Evolutionary conservation across 202 grass and related monocot species (phyloP), one percentile per base, ranked within the genome.

Genomic region (Brachypodium distachyon): DNA sequence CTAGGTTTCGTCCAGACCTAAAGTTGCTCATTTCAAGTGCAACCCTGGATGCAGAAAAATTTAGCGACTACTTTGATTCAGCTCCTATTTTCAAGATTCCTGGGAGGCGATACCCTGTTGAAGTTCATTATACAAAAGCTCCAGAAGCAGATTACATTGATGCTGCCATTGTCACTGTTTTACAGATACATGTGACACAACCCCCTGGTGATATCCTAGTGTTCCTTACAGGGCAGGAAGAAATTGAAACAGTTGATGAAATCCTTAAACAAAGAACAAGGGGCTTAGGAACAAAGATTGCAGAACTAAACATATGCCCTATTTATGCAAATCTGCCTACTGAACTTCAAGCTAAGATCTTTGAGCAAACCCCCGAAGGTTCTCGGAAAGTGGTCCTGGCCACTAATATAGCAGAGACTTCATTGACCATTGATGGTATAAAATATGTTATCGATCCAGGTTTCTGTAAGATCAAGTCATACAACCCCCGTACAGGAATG

Each of bases 11-110:
- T 3, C 90, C 84, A 40, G 95, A 97, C 49, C 82, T 97, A 53
- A 97, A 94, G 82, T 75, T 97, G 42, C 89, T 97, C 22, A 97
- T 97, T 69, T 97, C 95, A 59, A 97, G 91, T 88, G 91, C 95
- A 68, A 97, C 95, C 46, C 87, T 94, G 26, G 89, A 97, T 61
- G 91, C 95, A 21, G 84, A 94, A 69, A 97, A 97, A 48, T 97
- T 97, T 28, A 97, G 95, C 70, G 89, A 97, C 73, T 97, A 92
- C 63, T 97, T 97, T 5, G 89, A 94, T 82, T 84, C 68, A 7
- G 91, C 95, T 16, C 91, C 91, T 50, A 94, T 94, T 82, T 97
- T 97, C 77, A 92, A 87, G 80, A 97, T 97, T 81, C 91, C 91
- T 49, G 95, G 95, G 62, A 84, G 89, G 52, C 66, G 89, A 42